Conservation (phyloP, 106 monocot genomes). For the Agapanthus africanus region DNA sequence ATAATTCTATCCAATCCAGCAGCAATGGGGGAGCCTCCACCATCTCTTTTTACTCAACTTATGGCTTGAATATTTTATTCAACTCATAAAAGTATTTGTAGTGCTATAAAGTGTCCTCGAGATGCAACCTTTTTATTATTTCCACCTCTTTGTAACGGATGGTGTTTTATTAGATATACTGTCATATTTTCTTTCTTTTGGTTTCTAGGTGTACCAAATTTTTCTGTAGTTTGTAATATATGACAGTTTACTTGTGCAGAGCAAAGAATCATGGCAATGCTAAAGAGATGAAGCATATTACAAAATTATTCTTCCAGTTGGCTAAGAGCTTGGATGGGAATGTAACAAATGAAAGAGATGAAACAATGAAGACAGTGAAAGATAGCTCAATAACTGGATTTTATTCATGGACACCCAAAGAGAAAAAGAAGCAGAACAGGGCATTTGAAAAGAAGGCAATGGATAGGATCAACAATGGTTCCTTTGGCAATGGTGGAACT, state of each 20-base stretch:
- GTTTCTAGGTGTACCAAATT: too few species aligned
- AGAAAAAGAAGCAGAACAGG: constrained; percentile 52
- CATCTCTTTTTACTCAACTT: too few species aligned
- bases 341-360: constrained; percentile 42
- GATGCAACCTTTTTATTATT: background rate
- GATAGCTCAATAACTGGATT: constrained; percentile 21
- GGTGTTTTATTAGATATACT: background rate
- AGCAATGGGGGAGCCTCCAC: background rate
- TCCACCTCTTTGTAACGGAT: background rate
- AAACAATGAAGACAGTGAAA: constrained; percentile 22
- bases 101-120: background rate
- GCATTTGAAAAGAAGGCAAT: constrained; percentile 48
- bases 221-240: too few species aligned
- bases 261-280: constrained; percentile 40
- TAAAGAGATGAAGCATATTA: constrained; percentile 64
- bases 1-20: background rate
- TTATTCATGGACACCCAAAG: constrained; percentile 36
- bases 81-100: background rate
- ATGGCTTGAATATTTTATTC: background rate
- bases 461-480: too few species aligned
- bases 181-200: background rate
- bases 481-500: constrained; percentile 43
- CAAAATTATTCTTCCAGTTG: constrained; percentile 65
- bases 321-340: constrained; percentile 62
- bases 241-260: constrained; percentile 40